Base-by-base conservation (phyloP, 768 basidiomycete genomes). In the Boletus rex-veris region DNA sequence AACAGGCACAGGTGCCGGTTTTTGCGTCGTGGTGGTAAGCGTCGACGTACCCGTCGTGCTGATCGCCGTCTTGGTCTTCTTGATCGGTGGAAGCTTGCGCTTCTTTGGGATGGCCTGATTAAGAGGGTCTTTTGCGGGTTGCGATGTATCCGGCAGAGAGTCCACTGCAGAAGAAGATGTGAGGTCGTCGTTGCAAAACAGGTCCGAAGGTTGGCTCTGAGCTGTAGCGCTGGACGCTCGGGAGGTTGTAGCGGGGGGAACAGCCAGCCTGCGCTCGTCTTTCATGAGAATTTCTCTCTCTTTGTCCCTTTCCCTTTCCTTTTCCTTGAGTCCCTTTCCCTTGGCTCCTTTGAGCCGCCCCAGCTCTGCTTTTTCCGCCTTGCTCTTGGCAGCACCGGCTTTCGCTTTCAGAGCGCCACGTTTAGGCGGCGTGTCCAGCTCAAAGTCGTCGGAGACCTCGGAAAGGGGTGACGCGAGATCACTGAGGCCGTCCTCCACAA, bases 31-130 rank as follows among this genome's bases (percentile, higher is more conserved):
- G 1, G 69, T 52, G 15, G 70, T 49, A 2, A 72, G 56, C 2
- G 65, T 61, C 0, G 67, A 40, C n/a, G 66, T 58, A 5, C 60
- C 53, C 3, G 64, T 60, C 15, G 66, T 55, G 11, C 63, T 45
- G 0, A 43, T 18, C 9, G 66, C 46, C n/a, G 65, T 59, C 66
- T 85, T 85, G 68, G 75, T 81, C 71, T 86, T 86, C 73, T 80
- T 86, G 56, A 87, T 87, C n/a, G 79, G 71, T 0, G 85, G 84
- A 19, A 85, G 74, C 64, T 86, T 88, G 37, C 74, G 78, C 65
- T 84, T 86, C 73, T 81, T 85, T n/a, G 73, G 72, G 18, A 74
- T 49, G 24, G 58, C 8, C 24, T 65, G 68, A 30, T 57, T 52
- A 14, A 64, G 47, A 1, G 44, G 31, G 7, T 74, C 70, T 41